Base-by-base conservation (phyloP, 2,329 filamentous ascomycete species). In the Cercospora janseana region DNA sequence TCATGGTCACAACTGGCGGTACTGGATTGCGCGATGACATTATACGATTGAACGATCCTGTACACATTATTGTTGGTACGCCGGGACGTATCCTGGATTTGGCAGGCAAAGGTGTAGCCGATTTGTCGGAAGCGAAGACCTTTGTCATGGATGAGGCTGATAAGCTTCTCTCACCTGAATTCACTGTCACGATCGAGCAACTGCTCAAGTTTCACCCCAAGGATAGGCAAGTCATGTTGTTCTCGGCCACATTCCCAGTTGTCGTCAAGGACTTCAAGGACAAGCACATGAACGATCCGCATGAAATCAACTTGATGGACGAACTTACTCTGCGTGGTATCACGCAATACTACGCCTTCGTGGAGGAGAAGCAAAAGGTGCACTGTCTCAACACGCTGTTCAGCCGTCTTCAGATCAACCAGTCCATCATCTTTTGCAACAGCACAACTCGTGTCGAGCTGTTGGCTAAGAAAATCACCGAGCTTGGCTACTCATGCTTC, bases 141-240 rank as follows among this genome's bases (percentile, higher is more conserved):
- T 98, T 98, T 69, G 89, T 98, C 74, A 98, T 98, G 93, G 93
- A 98, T 66, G 93, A 98, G 72, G 93, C 93, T 48, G 93, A 98
- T 73, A 98, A 98, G 77, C 83, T 98, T 54, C 81, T 98, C 43
- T 98, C 93, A 5, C 83, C 88, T 52, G 93, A 98, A 69, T 98
- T 98, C 69, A 98, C 93, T 5, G 90, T 92, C 20, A 91, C 95
- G 57, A 95, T 98, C 60, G 94, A 98, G 72, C 90, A 98, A 70
- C 79, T 98, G 16, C 79, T 98, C 42, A 86, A 88, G 58, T 96
- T 95, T 73, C 92, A 96, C 70, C 92, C 93, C 57, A 95, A 93
- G 71, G 92, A 98, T 68, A 87, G 93, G 52, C 93, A 98, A 73
- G 91, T 98, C 65, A 98, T 98, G 93, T 85, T 98, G 55, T 98